These are phyloP conservation scores for Paraconiothyrium sp. DNA, from an alignment of 2,329 filamentous ascomycete species.

Conservation along the genomic window DNA sequence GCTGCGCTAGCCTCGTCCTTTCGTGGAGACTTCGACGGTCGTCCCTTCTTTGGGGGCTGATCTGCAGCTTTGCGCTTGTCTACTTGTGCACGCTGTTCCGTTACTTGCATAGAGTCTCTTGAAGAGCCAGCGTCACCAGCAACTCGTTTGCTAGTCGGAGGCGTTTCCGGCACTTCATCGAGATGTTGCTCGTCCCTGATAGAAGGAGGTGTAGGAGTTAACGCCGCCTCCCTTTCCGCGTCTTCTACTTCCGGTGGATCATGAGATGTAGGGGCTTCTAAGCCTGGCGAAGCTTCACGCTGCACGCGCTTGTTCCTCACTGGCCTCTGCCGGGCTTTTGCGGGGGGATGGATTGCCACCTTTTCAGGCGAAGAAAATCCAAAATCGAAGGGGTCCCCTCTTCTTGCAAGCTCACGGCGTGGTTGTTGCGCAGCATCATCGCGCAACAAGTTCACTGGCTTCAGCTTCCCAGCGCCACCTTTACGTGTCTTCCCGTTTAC, in stretches of 20 bases:
- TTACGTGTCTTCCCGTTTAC: constrained; percentile 9
- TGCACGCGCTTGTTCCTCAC: constrained; percentile 22
- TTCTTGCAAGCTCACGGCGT: constrained; percentile 19
- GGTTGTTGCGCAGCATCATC: constrained; percentile 15
- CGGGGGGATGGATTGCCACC: constrained; percentile 13
- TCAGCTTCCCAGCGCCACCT: constrained; percentile 29
- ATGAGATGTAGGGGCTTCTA: neutral
- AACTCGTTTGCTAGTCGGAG: neutral
- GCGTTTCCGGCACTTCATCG: neutral
- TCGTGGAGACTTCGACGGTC: neutral
- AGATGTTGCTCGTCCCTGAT: too few relatives aligned
- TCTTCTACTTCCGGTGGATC: neutral
- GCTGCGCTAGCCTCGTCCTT: neutral
- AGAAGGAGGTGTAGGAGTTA: neutral
- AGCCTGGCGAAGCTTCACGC: neutral
- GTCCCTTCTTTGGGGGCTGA: neutral
- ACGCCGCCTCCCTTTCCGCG: neutral
- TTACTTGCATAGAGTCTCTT: neutral
- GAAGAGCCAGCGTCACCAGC: neutral
- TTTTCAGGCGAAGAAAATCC: constrained; percentile 33
- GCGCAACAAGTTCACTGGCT: constrained; percentile 23
- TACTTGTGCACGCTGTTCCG: neutral
- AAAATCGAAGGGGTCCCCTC: constrained; percentile 31
- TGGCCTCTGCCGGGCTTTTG: constrained; percentile 22
- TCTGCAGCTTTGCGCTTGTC: constrained; percentile 1